Base-by-base conservation (phyloP, 2,329 filamentous ascomycete species). In the Mollisiaceae sp. region DNA sequence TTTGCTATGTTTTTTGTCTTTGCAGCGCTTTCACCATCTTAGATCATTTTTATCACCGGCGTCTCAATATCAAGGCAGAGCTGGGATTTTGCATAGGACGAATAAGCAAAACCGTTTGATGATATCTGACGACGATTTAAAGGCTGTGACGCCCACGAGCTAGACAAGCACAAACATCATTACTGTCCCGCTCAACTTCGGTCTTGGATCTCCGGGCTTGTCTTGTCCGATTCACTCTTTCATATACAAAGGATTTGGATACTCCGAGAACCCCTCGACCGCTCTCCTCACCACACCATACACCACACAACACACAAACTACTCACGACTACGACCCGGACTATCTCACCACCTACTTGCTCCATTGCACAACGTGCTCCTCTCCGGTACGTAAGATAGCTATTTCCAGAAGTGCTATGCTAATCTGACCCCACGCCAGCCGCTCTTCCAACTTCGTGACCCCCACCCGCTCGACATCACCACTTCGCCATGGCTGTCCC, bases 401-500 rank as follows among this genome's bases (percentile, higher is more conserved):
- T 32, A 38, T 57, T 15, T 39, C 9, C 15, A 57, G 11, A 39
- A 38, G n/a, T 39, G 8, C 14, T 15, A 36, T 57, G 55, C 35
- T 57, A 57, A 57, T 54, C 50, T 54, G 8, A 56, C 55, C 55
- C 55, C 55, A 57, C 55, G 55, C 36, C 20, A 35, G 35, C 6
- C 36, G 35, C 24, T 11, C 45, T 8, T 50, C 45, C 20, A 8
- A 41, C 43, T 35, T 57, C n/a, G 20, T 14, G 32, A 35, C 43
- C 43, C 41, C 55, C 55, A 59, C 55, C 22, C 55, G 2, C 45
- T 27, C 55, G 14, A 38, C 35, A 9, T 6, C 24, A 39, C 18
- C 55, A 38, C 39, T 20, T 39, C 39, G 52, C 27, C 12, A 85
- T 85, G 83, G 82, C 82, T 65, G 81, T 89, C 76, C 81, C 84